Base-by-base conservation (phyloP, 2,329 filamentous ascomycete species). In the Penicillium brasilianum region DNA sequence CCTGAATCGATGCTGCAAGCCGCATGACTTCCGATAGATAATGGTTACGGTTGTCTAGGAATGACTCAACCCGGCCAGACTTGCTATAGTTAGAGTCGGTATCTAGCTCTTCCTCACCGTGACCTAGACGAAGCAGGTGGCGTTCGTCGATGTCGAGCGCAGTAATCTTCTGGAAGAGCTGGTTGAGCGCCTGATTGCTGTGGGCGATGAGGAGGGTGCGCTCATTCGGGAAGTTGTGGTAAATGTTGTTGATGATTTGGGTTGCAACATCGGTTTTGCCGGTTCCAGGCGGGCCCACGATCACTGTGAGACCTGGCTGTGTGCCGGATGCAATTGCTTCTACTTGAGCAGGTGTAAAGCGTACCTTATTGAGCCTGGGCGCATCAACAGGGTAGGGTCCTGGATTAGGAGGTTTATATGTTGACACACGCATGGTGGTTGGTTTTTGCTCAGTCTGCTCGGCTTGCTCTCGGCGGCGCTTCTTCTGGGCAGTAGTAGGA, bases 181-280 rank as follows among this genome's bases (percentile, higher is more conserved):
- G 95, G 72, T 99, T 99, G 10, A 99, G 82, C 2, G 95, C 96
- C 76, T 99, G 96, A 73, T 99, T 99, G 78, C 94, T 98, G 76
- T 99, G 95, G 4, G 95, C 95, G 65, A 99, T 88, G 43, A 99
- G 86, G 18, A 99, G 81, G 0, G 95, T 99, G 69, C 92, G 90
- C 76, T 99, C 93, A 65, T 89, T 84, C 8, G 95, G 93, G 74
- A 97, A 99, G 78, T 98, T 97, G 81, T 98, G 94, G 74, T 99
- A 99, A 69, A 99, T 90, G 76, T 98, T 97, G 81, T 92, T 97
- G 79, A 99, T 99, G 74, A 98, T 96, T 77, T 99, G 95, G 4
- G 94, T 97, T 51, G 93, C 93, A 56, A 99, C 95, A 77, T 99
- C 95, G n/a, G 95, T 99, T 82, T 99, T 99, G 64, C 96, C 95